Percentiles rank a stretch among this genome's conserved stretches.
phyloP scores from a whole-genome alignment of 2,329 filamentous ascomycete species.

The Aplosporella prunicola region DNA sequence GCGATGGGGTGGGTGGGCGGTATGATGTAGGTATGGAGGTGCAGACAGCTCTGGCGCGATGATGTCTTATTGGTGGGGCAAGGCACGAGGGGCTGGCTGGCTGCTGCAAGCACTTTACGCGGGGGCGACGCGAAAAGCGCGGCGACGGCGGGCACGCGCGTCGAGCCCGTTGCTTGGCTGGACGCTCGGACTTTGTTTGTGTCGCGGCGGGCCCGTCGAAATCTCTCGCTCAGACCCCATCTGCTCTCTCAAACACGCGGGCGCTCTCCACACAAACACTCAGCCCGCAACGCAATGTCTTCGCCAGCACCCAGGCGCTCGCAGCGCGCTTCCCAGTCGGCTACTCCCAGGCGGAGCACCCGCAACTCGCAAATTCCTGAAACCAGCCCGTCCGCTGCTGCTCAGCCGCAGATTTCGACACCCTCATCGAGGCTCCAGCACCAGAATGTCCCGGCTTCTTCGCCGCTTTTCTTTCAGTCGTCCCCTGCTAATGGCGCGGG shows the following conservation, averaged over 20 bases:
- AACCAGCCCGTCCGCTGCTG: conserved; percentile 36
- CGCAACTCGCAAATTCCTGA: conserved; percentile 47
- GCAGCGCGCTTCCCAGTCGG: conserved; percentile 45
- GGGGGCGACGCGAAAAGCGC: conserved; percentile 21
- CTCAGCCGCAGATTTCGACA: conserved; percentile 31
- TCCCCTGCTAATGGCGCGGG: conserved; percentile 43
- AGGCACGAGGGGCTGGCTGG: neutral
- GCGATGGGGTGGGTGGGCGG: conserved; percentile 1
- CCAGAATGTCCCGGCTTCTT: conserved; percentile 51
- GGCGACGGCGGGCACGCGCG: conserved; percentile 9
- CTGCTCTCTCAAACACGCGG: too few species aligned
- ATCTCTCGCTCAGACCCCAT: too few species aligned
- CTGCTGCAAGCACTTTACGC: conserved; percentile 16
- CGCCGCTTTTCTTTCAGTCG: conserved; percentile 68
- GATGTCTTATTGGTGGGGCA: conserved; percentile 10
- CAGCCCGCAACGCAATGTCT: conserved; percentile 46
- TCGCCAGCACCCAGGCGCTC: conserved; percentile 50
- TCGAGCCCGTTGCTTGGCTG: conserved; percentile 4
- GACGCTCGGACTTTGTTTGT: neutral
- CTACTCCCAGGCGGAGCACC: conserved; percentile 45
- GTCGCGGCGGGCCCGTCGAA: too few species aligned
- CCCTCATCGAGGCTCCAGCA: conserved; percentile 37
- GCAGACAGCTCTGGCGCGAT: too few species aligned
- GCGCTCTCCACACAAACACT: too few species aligned
- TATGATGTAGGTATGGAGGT: too few species aligned